A percentile compares a stretch with the other conserved stretches of the same genome.
Conservation (phyloP, 164 flowering plant species). For the Umbilicus rupestris region DNA sequence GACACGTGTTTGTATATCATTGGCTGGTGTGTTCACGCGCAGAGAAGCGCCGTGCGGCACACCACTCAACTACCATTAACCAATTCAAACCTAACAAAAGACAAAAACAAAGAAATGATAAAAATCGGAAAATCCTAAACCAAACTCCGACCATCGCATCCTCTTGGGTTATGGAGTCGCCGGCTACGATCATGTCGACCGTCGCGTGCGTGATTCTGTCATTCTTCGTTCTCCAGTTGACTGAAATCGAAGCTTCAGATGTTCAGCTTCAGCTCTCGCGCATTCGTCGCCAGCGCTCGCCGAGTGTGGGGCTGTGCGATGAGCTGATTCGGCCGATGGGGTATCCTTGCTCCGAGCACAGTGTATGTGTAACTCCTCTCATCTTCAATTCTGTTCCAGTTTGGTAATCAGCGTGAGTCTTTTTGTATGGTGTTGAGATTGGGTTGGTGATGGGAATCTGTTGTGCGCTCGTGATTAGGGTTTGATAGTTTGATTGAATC, state of each 20-base stretch:
- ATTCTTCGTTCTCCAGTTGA: background rate
- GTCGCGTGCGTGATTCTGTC: background rate
- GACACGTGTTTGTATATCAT: background rate
- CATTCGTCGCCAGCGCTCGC: background rate
- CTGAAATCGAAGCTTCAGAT: background rate
- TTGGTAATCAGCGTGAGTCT: background rate
- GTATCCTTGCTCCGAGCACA: slow-evolving; percentile 8
- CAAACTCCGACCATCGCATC: background rate
- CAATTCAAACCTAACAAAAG: background rate
- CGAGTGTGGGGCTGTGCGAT: background rate
- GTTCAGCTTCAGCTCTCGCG: background rate
- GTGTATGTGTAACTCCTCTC: background rate
- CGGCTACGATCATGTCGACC: background rate
- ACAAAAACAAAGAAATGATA: background rate
- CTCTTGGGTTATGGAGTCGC: background rate
- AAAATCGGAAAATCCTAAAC: background rate
- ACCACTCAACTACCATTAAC: background rate
- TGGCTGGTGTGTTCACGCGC: background rate
- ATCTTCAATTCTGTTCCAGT: background rate
- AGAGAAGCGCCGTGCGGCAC: background rate
- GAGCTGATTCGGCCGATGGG: slow-evolving; percentile 9
- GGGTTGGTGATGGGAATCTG: background rate
- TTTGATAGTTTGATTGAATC: background rate
- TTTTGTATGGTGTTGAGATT: no score
- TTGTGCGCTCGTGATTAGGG: no score